Evolutionary conservation across 2,329 filamentous ascomycete genomes (phyloP).

Genomic region (Verruconis gallopava): DNA sequence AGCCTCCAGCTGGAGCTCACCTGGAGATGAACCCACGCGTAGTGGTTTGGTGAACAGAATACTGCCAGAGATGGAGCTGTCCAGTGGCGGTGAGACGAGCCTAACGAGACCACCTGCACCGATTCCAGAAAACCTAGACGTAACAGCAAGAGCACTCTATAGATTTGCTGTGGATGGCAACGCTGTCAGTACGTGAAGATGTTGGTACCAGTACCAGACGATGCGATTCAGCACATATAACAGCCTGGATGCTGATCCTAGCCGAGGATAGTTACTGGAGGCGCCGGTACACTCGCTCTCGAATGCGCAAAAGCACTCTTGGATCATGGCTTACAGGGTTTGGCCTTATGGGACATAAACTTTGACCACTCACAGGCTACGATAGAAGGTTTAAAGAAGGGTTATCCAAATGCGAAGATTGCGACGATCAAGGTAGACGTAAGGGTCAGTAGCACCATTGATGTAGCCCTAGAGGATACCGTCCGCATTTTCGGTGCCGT

Average conservation of each 20-base stretch:
- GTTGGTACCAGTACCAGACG: neutral
- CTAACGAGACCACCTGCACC: constrained; percentile 15
- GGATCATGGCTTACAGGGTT: constrained; percentile 49
- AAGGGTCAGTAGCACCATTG: constrained; percentile 38
- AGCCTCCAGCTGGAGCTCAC: neutral
- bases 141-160: constrained; percentile 30
- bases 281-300: constrained; percentile 50
- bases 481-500: constrained; percentile 36
- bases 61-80: neutral
- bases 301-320: constrained; percentile 48
- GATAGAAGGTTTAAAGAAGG: constrained; percentile 33
- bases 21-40: neutral
- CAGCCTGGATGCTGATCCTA: neutral
- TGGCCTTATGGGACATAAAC: constrained; percentile 49
- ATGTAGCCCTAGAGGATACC: constrained; percentile 28
- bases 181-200: constrained; percentile 32
- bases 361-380: constrained; percentile 28
- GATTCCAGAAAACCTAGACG: constrained; percentile 28
- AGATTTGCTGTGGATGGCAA: constrained; percentile 41
- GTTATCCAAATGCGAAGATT: constrained; percentile 44
- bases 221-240: neutral
- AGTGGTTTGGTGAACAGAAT: neutral
- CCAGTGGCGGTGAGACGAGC: neutral
- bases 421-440: constrained; percentile 44
- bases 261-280: constrained; percentile 46